phyloP scores from a whole-genome alignment of 225 moss, liverwort and hornwort genomes.

The Antitrichia curtipendula region DNA sequence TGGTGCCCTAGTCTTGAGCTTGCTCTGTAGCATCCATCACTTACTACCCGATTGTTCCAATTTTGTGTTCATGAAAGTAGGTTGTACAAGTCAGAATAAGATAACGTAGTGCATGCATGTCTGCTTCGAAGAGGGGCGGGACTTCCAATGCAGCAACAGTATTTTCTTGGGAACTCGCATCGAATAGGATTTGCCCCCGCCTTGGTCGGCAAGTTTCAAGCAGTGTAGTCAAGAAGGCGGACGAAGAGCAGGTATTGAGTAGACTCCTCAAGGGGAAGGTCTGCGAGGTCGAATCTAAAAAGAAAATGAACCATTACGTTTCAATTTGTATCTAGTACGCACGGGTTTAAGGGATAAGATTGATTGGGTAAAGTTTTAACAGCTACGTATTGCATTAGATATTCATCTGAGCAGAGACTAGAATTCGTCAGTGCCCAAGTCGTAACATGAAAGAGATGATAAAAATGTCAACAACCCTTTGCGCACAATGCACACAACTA shows the following conservation, averaged over 20 bases:
- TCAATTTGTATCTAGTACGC: too few relatives aligned
- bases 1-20: accelerated
- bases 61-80: background rate
- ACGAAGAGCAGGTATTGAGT: too few relatives aligned
- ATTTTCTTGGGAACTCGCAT: background rate
- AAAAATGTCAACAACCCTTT: background rate
- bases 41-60: accelerated
- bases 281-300: accelerated
- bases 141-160: too few relatives aligned
- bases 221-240: too few relatives aligned
- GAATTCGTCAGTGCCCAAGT: background rate
- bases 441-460: background rate
- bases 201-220: accelerated
- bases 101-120: too few relatives aligned
- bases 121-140: too few relatives aligned
- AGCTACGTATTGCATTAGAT: background rate
- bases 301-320: too few relatives aligned
- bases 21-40: accelerated
- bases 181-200: accelerated
- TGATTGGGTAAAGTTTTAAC: too few relatives aligned
- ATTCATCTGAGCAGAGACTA: background rate
- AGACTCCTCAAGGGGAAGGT: background rate
- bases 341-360: background rate
- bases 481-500: background rate
- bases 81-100: accelerated